A percentile compares a stretch with the other conserved stretches of the same genome.
phyloP scores from a whole-genome alignment of 139 green algal genomes.

The Coccomyxa sp. region DNA sequence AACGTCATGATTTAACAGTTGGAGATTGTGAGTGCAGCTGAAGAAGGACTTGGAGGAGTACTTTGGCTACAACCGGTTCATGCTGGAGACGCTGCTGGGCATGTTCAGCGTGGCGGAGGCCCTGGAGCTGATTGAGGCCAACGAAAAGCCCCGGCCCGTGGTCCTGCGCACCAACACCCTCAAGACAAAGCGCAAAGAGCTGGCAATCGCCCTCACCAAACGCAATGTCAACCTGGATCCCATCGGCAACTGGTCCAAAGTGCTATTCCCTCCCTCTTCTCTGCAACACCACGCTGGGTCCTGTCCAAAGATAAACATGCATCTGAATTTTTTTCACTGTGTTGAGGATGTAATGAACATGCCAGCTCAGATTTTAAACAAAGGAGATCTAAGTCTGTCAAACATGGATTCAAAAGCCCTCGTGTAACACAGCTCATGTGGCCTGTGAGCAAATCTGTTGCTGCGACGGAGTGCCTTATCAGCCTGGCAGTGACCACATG shows the following conservation, averaged over 20 bases:
- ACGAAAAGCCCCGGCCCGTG: conserved; percentile 61
- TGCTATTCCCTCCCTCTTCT: conserved; percentile 20
- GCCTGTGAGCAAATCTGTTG: too few species aligned
- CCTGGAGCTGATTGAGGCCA: conserved; percentile 82
- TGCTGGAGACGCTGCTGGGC: conserved; percentile 77
- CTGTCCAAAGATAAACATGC: background rate
- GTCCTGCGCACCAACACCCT: conserved; percentile 93
- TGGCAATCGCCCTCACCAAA: conserved; percentile 93
- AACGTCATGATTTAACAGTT: too few species aligned
- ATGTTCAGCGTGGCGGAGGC: conserved; percentile 69
- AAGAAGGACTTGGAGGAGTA: conserved; percentile 81
- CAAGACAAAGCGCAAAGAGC: conserved; percentile 85
- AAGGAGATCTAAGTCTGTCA: too few species aligned
- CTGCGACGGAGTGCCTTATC: too few species aligned
- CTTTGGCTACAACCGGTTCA: conserved; percentile 97
- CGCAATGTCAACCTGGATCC: conserved; percentile 97
- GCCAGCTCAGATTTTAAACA: too few species aligned
- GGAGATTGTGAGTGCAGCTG: conserved; percentile 41
- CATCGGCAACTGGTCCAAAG: conserved; percentile 95
- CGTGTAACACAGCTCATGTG: too few species aligned
- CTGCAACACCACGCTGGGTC: background rate
- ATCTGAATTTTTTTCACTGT: too few species aligned
- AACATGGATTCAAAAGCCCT: too few species aligned
- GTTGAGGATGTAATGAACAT: too few species aligned
- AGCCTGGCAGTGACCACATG: too few species aligned